Evolutionary conservation across 768 basidiomycete genomes (phyloP).

Genomic region (Hortiboletus campestris): DNA sequence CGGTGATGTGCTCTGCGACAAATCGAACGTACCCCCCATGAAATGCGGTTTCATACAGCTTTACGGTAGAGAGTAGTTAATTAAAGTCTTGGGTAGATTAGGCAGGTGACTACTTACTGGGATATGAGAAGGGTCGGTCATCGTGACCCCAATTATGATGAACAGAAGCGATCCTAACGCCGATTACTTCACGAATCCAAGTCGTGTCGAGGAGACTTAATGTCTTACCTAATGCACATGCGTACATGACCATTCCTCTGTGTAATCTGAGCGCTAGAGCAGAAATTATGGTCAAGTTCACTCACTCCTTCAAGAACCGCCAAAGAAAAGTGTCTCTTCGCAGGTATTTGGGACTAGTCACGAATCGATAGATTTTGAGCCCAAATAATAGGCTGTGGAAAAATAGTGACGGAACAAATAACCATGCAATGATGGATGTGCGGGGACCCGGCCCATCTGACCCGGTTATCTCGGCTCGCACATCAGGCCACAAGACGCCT

Average conservation of each 20-base stretch:
- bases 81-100: background rate
- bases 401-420: conserved; percentile 14
- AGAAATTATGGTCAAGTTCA: background rate
- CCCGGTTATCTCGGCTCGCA: background rate
- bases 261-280: background rate
- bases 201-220: background rate
- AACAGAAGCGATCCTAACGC: conserved; percentile 17
- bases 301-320: conserved; percentile 21
- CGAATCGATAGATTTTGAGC: conserved; percentile 17
- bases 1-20: background rate
- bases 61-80: background rate
- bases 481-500: background rate
- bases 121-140: conserved; percentile 1
- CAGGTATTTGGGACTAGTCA: background rate
- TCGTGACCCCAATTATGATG: conserved; percentile 9
- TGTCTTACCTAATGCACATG: conserved; percentile 15
- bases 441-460: background rate
- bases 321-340: conserved; percentile 8
- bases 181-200: background rate
- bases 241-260: conserved; percentile 26
- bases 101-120: conserved; percentile 1
- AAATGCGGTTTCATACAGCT: conserved; percentile 11
- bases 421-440: background rate
- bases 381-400: conserved; percentile 16
- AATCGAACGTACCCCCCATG: conserved; percentile 7